These are phyloP conservation scores for Stylosanthes scabra DNA, from an alignment of 331 rosid genomes.

Conservation along the genomic window DNA sequence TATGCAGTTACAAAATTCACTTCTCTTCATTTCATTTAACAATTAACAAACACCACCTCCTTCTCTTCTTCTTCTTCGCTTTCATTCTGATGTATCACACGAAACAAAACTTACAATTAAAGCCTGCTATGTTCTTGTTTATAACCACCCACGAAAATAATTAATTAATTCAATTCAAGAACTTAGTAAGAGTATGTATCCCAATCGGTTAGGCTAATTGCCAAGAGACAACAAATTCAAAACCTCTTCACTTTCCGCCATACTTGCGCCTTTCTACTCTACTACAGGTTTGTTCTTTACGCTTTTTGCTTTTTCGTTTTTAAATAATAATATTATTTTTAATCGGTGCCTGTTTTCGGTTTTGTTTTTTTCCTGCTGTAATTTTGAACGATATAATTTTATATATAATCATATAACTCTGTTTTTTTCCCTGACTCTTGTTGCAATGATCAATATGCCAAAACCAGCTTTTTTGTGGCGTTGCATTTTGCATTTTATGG, in stretches of 20 bases:
- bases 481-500: slow-evolving; percentile 8
- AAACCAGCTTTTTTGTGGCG: neutral
- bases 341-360: neutral
- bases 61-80: neutral
- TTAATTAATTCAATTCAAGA: too few relatives aligned
- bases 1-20: neutral
- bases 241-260: neutral
- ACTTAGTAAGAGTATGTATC: too few relatives aligned
- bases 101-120: too few relatives aligned
- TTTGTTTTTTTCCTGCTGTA: neutral
- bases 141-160: too few relatives aligned
- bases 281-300: neutral
- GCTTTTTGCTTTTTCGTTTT: too few relatives aligned
- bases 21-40: too few relatives aligned
- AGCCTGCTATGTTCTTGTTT: too few relatives aligned
- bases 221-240: too few relatives aligned
- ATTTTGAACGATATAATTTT: neutral
- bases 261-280: neutral
- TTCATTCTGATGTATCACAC: too few relatives aligned
- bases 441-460: neutral
- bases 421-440: neutral
- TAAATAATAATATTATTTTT: too few relatives aligned
- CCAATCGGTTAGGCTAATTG: too few relatives aligned
- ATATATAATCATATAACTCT: neutral
- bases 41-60: too few relatives aligned